phyloP scores from a whole-genome alignment of 2,329 filamentous ascomycete genomes.

The Pezicula carpinea region DNA sequence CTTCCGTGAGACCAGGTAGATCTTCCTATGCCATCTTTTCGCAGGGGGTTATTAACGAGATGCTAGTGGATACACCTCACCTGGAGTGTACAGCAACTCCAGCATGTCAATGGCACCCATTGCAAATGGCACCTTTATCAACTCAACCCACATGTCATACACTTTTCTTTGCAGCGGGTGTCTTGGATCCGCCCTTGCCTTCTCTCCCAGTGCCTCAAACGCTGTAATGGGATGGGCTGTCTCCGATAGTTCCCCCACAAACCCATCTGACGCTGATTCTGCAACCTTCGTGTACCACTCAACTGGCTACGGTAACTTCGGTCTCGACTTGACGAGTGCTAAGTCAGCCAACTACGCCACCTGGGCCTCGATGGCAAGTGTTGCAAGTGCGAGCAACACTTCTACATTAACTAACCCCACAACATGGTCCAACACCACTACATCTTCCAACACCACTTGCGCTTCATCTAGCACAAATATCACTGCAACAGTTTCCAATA shows the following conservation, averaged over 20 bases:
- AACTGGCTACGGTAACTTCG: conserved; percentile 14
- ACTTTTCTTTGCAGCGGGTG: conserved; percentile 49
- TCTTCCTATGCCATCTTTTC: conserved; percentile 21
- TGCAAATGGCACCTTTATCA: conserved; percentile 46
- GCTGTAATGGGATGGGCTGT: conserved; percentile 18
- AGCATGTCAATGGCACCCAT: conserved; percentile 39
- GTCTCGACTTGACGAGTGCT: conserved; percentile 10
- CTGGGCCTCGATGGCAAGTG: conserved; percentile 13
- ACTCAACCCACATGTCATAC: conserved; percentile 47
- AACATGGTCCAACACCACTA: not conserved
- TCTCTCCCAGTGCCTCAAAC: conserved; percentile 19
- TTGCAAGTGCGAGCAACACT: not conserved
- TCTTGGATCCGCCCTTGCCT: not conserved
- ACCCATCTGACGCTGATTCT: conserved; percentile 9
- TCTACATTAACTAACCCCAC: conserved; percentile 2
- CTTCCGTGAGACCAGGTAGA: conserved; percentile 33
- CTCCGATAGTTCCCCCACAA: conserved; percentile 7
- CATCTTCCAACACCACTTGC: conserved; percentile 10
- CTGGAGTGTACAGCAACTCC: conserved; percentile 37
- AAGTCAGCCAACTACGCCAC: conserved; percentile 10
- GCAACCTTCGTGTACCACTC: conserved; percentile 15
- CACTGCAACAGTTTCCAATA: conserved; percentile 16
- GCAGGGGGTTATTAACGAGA: not conserved
- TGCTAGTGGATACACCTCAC: conserved; percentile 40
- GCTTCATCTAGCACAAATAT: conserved; percentile 5